Conservation (phyloP, 2,329 filamentous ascomycete genomes). For the Periconia macrospinosa region DNA sequence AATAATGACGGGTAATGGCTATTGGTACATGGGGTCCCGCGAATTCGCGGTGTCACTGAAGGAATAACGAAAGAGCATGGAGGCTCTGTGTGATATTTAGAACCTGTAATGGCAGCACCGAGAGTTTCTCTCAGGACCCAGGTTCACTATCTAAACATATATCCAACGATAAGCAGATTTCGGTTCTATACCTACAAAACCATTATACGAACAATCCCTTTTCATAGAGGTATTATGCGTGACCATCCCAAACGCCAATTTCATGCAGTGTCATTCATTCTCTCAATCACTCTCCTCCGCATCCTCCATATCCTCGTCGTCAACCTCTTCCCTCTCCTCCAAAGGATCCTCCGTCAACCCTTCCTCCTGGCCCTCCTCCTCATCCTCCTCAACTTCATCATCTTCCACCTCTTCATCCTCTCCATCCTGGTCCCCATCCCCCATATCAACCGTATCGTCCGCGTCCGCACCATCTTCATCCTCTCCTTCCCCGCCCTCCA, state of each 20-base stretch:
- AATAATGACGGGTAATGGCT: no score
- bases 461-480: conserved; percentile 36
- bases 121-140: no score
- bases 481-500: conserved; percentile 42
- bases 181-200: no score
- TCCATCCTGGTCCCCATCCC: conserved; percentile 47
- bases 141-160: no score
- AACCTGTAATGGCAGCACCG: no score
- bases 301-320: conserved; percentile 55
- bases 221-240: neutral
- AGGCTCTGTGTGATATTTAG: no score
- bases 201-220: no score
- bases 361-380: conserved; percentile 54
- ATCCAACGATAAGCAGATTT: no score
- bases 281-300: conserved; percentile 54
- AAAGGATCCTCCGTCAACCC: conserved; percentile 48
- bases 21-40: no score
- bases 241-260: conserved; percentile 13
- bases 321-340: conserved; percentile 50
- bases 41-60: no score
- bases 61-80: no score
- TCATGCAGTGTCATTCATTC: conserved; percentile 21
- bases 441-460: conserved; percentile 47
- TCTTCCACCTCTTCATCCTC: conserved; percentile 56
- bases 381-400: conserved; percentile 59